A percentile compares a stretch with the other conserved stretches of the same genome.
phyloP scores from a whole-genome alignment of 106 monocot species.

The Apostasia shenzhenica region DNA sequence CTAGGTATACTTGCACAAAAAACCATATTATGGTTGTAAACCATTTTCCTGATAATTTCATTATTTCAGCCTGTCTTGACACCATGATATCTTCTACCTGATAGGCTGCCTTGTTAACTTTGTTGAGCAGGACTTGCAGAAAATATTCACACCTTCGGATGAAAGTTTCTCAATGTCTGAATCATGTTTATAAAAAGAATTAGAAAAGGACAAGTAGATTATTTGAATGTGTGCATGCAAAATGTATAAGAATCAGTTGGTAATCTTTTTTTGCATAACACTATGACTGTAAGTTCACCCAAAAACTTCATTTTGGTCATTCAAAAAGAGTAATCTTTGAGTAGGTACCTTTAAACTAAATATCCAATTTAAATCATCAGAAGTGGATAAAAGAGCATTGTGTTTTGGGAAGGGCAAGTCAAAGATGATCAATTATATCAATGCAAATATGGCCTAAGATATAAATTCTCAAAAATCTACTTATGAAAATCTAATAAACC shows the following conservation, averaged over 20 bases:
- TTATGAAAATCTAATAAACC: too few relatives aligned
- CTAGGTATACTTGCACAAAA: too few relatives aligned
- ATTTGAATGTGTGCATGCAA: background rate
- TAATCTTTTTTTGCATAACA: background rate
- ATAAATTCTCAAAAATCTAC: too few relatives aligned
- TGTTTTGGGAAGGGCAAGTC: too few relatives aligned
- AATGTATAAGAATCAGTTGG: constrained; percentile 1
- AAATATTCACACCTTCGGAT: constrained; percentile 50
- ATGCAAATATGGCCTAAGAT: too few relatives aligned
- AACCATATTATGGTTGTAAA: too few relatives aligned
- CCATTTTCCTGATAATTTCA: background rate
- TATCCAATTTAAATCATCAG: too few relatives aligned
- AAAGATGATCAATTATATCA: too few relatives aligned
- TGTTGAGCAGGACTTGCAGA: constrained; percentile 72
- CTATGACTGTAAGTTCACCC: background rate
- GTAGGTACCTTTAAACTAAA: too few relatives aligned
- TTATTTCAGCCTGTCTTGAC: background rate
- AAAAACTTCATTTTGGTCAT: background rate
- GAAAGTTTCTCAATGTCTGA: constrained; percentile 63
- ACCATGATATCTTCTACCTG: constrained; percentile 37
- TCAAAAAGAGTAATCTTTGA: background rate
- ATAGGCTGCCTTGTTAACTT: constrained; percentile 64
- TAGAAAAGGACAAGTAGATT: background rate
- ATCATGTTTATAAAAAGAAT: constrained; percentile 2
- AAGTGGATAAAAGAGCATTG: too few relatives aligned